Evolutionary conservation across 2,329 filamentous ascomycete species (phyloP).

Genomic region (Talaromyces sp.): DNA sequence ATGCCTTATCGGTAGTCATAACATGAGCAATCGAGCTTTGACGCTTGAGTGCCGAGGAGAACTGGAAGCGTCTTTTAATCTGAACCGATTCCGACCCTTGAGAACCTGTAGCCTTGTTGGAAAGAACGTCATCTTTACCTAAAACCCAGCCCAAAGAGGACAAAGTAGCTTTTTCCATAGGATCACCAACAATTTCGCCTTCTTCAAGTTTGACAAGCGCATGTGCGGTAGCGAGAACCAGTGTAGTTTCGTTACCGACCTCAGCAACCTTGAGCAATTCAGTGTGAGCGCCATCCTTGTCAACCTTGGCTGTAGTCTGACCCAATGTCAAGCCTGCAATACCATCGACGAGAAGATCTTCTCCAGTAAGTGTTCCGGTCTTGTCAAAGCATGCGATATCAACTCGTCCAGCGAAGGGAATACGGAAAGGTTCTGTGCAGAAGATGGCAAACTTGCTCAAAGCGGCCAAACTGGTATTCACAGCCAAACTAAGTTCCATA

Average conservation of each 20-base stretch:
- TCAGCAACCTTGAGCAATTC: constrained; percentile 69
- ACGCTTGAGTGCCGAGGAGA: constrained; percentile 92
- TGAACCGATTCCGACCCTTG: constrained; percentile 70
- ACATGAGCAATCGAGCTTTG: constrained; percentile 92
- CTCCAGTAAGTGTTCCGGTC: constrained; percentile 92
- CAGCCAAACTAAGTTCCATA: constrained; percentile 95
- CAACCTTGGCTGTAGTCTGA: constrained; percentile 62
- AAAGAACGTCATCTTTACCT: constrained; percentile 82
- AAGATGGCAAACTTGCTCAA: constrained; percentile 95
- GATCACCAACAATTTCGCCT: constrained; percentile 93
- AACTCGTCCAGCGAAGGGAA: constrained; percentile 90
- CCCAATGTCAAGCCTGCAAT: constrained; percentile 84
- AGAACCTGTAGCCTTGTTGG: constrained; percentile 57
- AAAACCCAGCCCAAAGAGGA: constrained; percentile 85
- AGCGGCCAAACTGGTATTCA: constrained; percentile 94
- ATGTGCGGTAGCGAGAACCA: constrained; percentile 92
- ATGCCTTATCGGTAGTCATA: constrained; percentile 65
- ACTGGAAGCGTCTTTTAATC: constrained; percentile 95
- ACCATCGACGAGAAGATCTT: constrained; percentile 94
- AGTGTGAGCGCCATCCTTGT: constrained; percentile 78
- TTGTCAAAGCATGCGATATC: constrained; percentile 99
- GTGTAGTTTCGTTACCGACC: constrained; percentile 74
- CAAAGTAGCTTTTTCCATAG: constrained; percentile 97
- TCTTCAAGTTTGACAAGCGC: constrained; percentile 95
- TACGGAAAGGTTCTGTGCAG: constrained; percentile 97